A percentile compares a stretch with the other conserved stretches of the same genome.
Evolutionary conservation across 1,284 basidiomycete genomes (phyloP).

Genomic region (Cutaneotrichosporon mucoides): DNA sequence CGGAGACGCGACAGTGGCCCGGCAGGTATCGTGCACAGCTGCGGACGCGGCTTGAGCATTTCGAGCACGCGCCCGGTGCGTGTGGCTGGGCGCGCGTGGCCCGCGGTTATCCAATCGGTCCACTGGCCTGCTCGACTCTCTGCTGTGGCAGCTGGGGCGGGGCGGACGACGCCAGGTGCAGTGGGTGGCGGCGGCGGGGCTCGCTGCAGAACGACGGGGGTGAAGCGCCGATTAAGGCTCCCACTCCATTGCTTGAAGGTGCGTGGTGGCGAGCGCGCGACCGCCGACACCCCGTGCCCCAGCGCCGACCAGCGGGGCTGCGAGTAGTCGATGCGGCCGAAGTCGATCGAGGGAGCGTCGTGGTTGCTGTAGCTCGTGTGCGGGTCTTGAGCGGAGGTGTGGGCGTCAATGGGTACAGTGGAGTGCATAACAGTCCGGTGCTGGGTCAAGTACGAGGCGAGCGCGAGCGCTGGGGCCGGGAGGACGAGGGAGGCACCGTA

Average conservation of each 20-base stretch:
- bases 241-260: background rate
- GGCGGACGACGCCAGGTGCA: no score
- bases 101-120: background rate
- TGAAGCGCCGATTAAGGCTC: background rate
- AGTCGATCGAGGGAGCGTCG: background rate
- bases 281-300: background rate
- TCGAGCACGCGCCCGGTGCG: slow-evolving; percentile 14
- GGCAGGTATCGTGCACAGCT: slow-evolving; percentile 16
- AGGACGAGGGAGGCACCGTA: slow-evolving; percentile 29
- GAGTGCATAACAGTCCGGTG: background rate
- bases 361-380: slow-evolving; percentile 11
- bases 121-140: background rate
- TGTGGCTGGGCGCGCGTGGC: background rate
- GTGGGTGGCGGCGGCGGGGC: no score
- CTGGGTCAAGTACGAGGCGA: background rate
- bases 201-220: no score
- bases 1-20: no score
- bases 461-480: slow-evolving; percentile 25
- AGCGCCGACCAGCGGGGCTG: background rate
- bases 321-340: background rate
- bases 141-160: no score
- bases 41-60: slow-evolving; percentile 37
- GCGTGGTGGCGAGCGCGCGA: no score
- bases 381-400: background rate
- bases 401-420: background rate